phyloP scores from a whole-genome alignment of 2,329 filamentous ascomycete genomes.

The Talaromyces sp. region DNA sequence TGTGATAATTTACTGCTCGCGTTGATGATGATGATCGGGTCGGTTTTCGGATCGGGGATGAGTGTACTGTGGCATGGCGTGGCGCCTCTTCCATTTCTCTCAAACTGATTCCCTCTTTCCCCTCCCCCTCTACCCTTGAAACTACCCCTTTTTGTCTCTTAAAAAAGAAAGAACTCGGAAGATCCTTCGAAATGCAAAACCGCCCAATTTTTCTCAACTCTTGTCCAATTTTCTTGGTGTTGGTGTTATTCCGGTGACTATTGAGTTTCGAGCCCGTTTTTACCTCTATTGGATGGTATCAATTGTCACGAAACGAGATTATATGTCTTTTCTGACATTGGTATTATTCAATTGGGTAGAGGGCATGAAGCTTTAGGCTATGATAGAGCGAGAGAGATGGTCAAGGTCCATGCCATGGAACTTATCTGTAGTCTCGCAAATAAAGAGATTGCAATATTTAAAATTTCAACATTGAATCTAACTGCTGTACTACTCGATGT shows the following conservation, averaged over 20 bases:
- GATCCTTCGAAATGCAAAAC: slow-evolving; percentile 41
- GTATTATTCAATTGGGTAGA: background rate
- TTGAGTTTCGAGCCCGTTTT: background rate
- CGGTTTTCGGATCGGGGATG: slow-evolving; percentile 39
- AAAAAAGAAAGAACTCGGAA: slow-evolving; percentile 41
- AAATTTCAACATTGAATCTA: background rate
- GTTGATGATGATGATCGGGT: slow-evolving; percentile 44
- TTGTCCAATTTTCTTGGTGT: slow-evolving; percentile 4
- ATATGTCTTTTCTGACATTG: background rate
- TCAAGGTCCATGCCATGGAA: slow-evolving; percentile 4
- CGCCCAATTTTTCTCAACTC: slow-evolving; percentile 32
- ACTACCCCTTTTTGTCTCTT: slow-evolving; percentile 32
- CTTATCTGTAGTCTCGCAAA: slow-evolving; percentile 3
- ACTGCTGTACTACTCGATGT: background rate
- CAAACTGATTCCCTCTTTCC: slow-evolving; percentile 27
- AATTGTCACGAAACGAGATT: background rate
- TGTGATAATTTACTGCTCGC: slow-evolving; percentile 38
- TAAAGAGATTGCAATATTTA: slow-evolving; percentile 11
- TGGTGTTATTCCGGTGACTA: slow-evolving; percentile 1
- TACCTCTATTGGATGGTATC: background rate
- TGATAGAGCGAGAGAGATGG: background rate
- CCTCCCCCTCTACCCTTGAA: slow-evolving; percentile 20
- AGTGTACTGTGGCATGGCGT: slow-evolving; percentile 42
- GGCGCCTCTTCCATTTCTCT: slow-evolving; percentile 36
- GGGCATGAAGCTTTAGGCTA: slow-evolving; percentile 1